Conservation (phyloP, 1,284 basidiomycete species). For the Vanrija pseudolonga region DNA sequence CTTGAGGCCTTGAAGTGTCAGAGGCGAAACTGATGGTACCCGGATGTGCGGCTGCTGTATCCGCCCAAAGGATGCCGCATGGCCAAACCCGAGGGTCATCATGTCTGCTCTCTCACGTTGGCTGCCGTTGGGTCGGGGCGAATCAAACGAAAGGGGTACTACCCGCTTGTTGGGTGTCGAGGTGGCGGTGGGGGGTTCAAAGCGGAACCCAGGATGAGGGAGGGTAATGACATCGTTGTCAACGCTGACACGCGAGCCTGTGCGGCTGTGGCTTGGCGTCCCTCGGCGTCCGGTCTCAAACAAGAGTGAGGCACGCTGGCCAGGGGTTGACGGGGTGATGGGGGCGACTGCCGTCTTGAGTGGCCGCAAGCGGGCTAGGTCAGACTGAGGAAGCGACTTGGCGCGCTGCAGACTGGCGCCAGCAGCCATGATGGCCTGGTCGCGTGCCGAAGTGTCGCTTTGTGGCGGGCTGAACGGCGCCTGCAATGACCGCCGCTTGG, state of each 20-base stretch:
- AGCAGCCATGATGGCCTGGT: conserved; percentile 4
- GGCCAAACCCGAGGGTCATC: background rate
- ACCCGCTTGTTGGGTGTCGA: background rate
- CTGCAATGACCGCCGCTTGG: conserved; percentile 16
- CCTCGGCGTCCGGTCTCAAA: background rate
- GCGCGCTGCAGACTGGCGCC: conserved; percentile 11
- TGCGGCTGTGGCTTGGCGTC: too few relatives aligned
- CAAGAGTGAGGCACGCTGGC: conserved; percentile 5
- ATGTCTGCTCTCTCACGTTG: background rate
- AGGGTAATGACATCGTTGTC: too few relatives aligned
- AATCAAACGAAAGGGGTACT: background rate
- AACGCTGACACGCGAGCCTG: too few relatives aligned
- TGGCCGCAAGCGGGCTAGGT: conserved; percentile 3
- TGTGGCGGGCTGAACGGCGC: background rate
- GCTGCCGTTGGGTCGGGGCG: too few relatives aligned
- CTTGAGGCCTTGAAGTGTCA: conserved; percentile 38
- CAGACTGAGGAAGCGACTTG: conserved; percentile 7
- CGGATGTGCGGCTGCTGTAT: background rate
- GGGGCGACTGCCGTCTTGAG: background rate
- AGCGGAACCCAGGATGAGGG: too few relatives aligned
- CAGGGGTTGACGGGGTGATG: background rate
- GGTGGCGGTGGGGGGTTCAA: background rate
- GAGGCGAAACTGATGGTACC: conserved; percentile 28
- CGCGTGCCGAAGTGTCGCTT: background rate
- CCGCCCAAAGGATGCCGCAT: background rate